Base-by-base conservation (phyloP, 192 early-diverging fungal species). In the Kickxella alabastrina region DNA sequence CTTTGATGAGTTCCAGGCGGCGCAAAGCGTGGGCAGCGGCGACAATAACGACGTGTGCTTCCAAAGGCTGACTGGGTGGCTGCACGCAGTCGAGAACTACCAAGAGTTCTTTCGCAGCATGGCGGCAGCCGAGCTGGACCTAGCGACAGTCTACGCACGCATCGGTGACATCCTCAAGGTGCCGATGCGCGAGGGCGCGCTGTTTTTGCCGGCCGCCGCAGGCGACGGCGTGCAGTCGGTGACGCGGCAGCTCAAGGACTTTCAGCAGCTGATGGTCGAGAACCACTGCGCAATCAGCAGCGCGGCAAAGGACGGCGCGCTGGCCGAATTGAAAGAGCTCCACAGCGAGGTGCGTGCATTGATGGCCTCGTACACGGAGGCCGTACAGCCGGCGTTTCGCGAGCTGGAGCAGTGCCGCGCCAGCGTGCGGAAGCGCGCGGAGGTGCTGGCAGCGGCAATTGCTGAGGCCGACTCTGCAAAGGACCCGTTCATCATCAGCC, bases 241-340 rank as follows among this genome's bases (percentile, higher is more conserved):
- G 18, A 29, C 59, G 10, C 26, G 44, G 48, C 54, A 45, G 43
- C 60, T 75, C 13, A 75, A 75, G 52, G 26, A 35, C 21, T 54
- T 63, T 13, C 71, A 75, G 64, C 71, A 75, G 52, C 24, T 40
- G 43, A 66, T 67, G 64, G 71, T 75, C 4, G 71, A 75, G 48
- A 52, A 32, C 15, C 71, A 75, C 56, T 62, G 64, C 27, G 56
- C 65, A 14, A 59, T 75, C 34, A 67, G 71, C 52, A 52, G 54
- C 25, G 14, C 57, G 13, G 43, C 46, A 1, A 66, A 57, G 51
- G 50, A 43, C 7, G 17, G 26, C n/a, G 60, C 71, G 13, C 23
- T 68, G 32, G 27, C 6, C 2, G 49, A 48, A 46, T 59, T 75
- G 21, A 26, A 28, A 4, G 2, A 17, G 22, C 32, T 75, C 47